These are phyloP conservation scores for Acer campestre DNA, from an alignment of 345 rosid genomes.

Conservation along the genomic window DNA sequence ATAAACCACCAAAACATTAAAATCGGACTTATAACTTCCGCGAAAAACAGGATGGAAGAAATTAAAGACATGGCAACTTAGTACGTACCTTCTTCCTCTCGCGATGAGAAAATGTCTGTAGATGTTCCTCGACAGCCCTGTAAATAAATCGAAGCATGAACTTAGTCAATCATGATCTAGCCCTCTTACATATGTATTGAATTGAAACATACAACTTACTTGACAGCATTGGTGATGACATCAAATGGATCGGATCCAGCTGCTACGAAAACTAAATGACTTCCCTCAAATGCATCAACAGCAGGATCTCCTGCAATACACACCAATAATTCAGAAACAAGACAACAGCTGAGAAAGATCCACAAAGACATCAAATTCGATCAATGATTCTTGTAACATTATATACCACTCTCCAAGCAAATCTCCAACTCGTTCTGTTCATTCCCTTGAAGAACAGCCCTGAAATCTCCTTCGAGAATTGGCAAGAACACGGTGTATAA, in stretches of 20 bases:
- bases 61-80: too few species aligned
- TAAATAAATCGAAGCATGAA: slow-evolving; percentile 1
- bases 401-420: slow-evolving; percentile 65
- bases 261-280: slow-evolving; percentile 56
- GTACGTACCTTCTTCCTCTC: slow-evolving; percentile 55
- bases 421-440: slow-evolving; percentile 61
- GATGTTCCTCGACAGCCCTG: slow-evolving; percentile 60
- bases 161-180: slow-evolving; percentile 1
- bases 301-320: slow-evolving; percentile 57
- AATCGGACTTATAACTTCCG: background rate
- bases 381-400: background rate
- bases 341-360: background rate
- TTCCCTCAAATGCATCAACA: slow-evolving; percentile 57
- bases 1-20: slow-evolving; percentile 12
- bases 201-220: slow-evolving; percentile 32
- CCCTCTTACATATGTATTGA: too few species aligned
- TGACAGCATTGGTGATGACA: slow-evolving; percentile 60
- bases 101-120: slow-evolving; percentile 61
- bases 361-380: slow-evolving; percentile 1
- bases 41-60: background rate
- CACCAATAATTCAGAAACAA: slow-evolving; percentile 10
- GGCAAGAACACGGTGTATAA: slow-evolving; percentile 56
- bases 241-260: slow-evolving; percentile 67
- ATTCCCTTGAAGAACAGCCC: slow-evolving; percentile 72
- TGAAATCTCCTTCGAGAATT: slow-evolving; percentile 67